Conservation (phyloP, 1,284 basidiomycete species). For the Cutaneotrichosporon daszewskae region DNA sequence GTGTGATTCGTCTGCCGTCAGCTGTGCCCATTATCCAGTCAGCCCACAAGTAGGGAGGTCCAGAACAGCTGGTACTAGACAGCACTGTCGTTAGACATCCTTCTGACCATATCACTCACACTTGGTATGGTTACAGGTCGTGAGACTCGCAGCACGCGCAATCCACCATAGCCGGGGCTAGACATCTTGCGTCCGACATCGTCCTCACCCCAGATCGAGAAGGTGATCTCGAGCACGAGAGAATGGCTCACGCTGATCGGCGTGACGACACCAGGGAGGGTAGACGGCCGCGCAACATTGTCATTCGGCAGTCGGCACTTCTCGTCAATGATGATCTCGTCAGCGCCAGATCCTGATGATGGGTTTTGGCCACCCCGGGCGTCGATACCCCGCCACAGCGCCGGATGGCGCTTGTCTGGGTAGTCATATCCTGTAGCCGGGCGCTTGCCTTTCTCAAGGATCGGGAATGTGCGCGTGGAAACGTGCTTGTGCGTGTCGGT, state of each 20-base stretch:
- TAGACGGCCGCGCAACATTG: slow-evolving; percentile 31
- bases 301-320: slow-evolving; percentile 33
- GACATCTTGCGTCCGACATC: slow-evolving; percentile 19
- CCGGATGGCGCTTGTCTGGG: slow-evolving; percentile 15
- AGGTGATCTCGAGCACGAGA: slow-evolving; percentile 38
- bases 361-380: slow-evolving; percentile 3
- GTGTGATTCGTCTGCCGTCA: slow-evolving; percentile 4
- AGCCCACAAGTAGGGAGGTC: slow-evolving; percentile 2
- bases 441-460: slow-evolving; percentile 12
- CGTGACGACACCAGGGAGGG: slow-evolving; percentile 29
- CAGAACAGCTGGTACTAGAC: slow-evolving; percentile 7
- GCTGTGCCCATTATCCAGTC: neutral
- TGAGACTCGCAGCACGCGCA: slow-evolving; percentile 36
- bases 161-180: slow-evolving; percentile 27
- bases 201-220: slow-evolving; percentile 35
- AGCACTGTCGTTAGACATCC: slow-evolving; percentile 1
- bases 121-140: slow-evolving; percentile 36
- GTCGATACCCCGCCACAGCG: slow-evolving; percentile 24
- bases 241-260: slow-evolving; percentile 41
- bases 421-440: slow-evolving; percentile 10
- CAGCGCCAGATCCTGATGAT: no score
- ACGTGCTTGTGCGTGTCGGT: slow-evolving; percentile 7
- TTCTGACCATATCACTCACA: slow-evolving; percentile 17
- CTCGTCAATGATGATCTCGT: slow-evolving; percentile 14
- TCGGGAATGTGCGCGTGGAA: slow-evolving; percentile 12